These are phyloP conservation scores for Solanum gracilifrons DNA, from an alignment of 257 asterid species.

Conservation along the genomic window DNA sequence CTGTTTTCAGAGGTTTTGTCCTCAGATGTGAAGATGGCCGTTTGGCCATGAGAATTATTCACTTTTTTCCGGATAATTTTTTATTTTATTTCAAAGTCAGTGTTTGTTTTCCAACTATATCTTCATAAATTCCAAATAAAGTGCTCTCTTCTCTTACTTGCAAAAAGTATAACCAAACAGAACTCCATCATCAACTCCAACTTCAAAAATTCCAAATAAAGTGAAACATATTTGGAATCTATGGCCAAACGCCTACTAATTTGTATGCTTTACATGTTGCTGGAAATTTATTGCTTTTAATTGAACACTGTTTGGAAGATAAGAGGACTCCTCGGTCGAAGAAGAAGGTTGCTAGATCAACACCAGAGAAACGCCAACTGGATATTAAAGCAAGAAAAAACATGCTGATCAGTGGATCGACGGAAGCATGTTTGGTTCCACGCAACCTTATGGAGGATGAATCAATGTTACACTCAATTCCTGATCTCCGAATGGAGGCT, in stretches of 20 bases:
- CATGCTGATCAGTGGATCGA: conserved; percentile 24
- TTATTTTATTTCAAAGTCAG: not conserved
- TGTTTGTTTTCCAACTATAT: not conserved
- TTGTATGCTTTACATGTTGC: not conserved
- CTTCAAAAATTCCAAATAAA: not conserved
- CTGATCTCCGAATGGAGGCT: conserved; percentile 79
- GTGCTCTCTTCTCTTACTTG: not conserved
- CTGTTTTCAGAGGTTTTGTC: not conserved
- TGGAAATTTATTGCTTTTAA: conserved; percentile 4
- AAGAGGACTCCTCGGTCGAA: conserved; percentile 43
- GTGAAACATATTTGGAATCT: not conserved
- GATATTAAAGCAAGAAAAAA: conserved; percentile 46
- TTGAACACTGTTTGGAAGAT: conserved; percentile 22
- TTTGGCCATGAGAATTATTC: not conserved
- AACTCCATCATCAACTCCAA: not conserved
- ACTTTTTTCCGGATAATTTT: not conserved
- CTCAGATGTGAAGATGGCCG: conserved; percentile 1
- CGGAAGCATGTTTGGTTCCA: conserved; percentile 24
- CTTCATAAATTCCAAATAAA: not conserved
- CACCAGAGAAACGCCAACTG: conserved; percentile 47
- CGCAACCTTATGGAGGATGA: conserved; percentile 40
- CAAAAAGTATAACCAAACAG: not conserved
- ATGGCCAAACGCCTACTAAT: not conserved
- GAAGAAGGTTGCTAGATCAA: conserved; percentile 32
- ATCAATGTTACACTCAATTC: conserved; percentile 32